Evolutionary conservation across 2,329 filamentous ascomycete species (phyloP).

Genomic region (Ustulina deusta): DNA sequence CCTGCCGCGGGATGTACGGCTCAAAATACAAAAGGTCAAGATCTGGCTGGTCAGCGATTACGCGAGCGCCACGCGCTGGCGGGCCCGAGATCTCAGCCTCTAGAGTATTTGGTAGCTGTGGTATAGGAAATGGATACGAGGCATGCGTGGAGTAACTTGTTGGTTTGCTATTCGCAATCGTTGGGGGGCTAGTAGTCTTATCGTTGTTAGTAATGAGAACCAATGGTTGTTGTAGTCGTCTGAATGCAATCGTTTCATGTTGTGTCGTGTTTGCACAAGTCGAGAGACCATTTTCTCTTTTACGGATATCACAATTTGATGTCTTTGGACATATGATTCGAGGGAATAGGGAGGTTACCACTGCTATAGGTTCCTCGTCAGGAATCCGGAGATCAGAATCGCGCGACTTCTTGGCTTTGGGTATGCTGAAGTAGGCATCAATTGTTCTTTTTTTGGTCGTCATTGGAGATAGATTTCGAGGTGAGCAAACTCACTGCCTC

Average conservation of each 20-base stretch:
- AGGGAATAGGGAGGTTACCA: conserved; percentile 5
- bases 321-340: not conserved
- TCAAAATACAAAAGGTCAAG: conserved; percentile 81
- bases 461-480: conserved; percentile 14
- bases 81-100: conserved; percentile 56
- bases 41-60: conserved; percentile 75
- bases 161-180: conserved; percentile 9
- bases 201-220: not conserved
- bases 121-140: conserved; percentile 65
- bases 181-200: not conserved
- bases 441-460: conserved; percentile 70
- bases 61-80: conserved; percentile 64
- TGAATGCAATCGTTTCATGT: conserved; percentile 3
- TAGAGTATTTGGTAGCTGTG: conserved; percentile 56
- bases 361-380: not conserved
- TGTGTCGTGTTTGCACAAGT: not conserved
- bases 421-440: conserved; percentile 72
- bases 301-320: not conserved
- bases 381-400: conserved; percentile 48
- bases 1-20: conserved; percentile 72
- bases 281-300: not conserved
- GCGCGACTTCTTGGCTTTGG: conserved; percentile 56
- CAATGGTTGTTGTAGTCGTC: not conserved
- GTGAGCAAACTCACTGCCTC: too few relatives aligned
- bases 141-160: conserved; percentile 54